Base-by-base conservation (phyloP, 768 basidiomycete genomes). In the Galerina marginata region DNA sequence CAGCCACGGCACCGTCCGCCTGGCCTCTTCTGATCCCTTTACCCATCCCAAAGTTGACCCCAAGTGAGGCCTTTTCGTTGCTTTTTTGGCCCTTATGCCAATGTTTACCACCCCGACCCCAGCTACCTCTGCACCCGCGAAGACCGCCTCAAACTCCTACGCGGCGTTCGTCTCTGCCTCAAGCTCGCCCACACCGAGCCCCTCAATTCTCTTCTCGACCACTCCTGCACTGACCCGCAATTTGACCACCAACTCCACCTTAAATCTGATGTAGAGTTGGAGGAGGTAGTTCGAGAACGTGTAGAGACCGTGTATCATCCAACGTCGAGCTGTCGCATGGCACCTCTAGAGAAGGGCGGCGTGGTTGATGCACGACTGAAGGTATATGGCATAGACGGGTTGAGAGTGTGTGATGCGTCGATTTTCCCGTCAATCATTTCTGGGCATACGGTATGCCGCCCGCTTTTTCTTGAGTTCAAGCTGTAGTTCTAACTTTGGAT, bases 221-320 rank as follows among this genome's bases (percentile, higher is more conserved):
- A 73, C 45, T 60, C 62, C 7, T 69, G 70, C 61, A 70, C 58
- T 11, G 64, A 71, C 25, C 65, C 71, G 2, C 72, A 76, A 20
- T 76, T 84, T 12, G 82, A 84, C 60, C 79, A 80, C 52, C 60
- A 65, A 33, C 60, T 74, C 26, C 69, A 78, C 54, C 61, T 71
- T 25, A 77, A 79, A 56, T 71, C 72, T 26, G 77, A 83, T 54
- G 75, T 71, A n/a, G 80, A 82, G 54, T 54, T 84, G 3, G 75
- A 72, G 42, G 73, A 78, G 14, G 33, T 81, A 16, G 72, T 84
- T n/a, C 69, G 72, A 39, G 72, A 77, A 14, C 76, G 79, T 23
- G 67, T 79, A 1, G 77, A 79, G 62, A 83, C 82, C n/a, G 67
- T 82, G 25, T 84, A 82, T 64, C 83, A 83, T 61, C 82, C 81